A percentile compares a stretch with the other conserved stretches of the same genome.
phyloP scores from a whole-genome alignment of 2,329 filamentous ascomycete genomes.

The Pseudogymnoascus sp. region DNA sequence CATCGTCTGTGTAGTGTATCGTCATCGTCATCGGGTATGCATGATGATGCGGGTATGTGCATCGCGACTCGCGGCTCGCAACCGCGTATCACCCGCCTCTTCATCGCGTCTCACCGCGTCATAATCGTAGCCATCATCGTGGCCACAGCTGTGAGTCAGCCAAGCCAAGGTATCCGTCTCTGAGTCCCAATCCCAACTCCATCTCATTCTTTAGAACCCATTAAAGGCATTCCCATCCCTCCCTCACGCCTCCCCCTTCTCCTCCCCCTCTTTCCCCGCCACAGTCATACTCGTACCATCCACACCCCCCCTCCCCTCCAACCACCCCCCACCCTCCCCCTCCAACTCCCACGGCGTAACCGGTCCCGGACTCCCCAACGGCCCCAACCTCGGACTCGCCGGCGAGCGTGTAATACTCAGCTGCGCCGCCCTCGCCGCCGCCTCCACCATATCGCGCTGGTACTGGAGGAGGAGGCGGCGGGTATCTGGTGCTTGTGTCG shows the following conservation, averaged over 20 bases:
- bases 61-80: neutral
- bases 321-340: slow-evolving; percentile 1
- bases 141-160: neutral
- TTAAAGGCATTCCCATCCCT: neutral
- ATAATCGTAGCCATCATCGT: neutral
- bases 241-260: neutral
- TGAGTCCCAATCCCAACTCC: neutral
- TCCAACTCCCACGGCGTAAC: slow-evolving; percentile 1
- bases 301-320: neutral
- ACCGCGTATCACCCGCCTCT: neutral
- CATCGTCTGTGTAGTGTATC: no score
- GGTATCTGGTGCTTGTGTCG: neutral
- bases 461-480: neutral
- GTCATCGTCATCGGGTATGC: neutral
- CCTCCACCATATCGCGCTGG: neutral
- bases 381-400: neutral
- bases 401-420: neutral
- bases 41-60: neutral
- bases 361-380: neutral
- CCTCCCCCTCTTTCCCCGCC: neutral
- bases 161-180: neutral
- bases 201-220: neutral
- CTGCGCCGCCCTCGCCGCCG: neutral
- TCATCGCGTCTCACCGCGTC: neutral
- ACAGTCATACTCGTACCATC: neutral